Base-by-base conservation (phyloP, 306 rosid species). In the Ormosia semicastrata region DNA sequence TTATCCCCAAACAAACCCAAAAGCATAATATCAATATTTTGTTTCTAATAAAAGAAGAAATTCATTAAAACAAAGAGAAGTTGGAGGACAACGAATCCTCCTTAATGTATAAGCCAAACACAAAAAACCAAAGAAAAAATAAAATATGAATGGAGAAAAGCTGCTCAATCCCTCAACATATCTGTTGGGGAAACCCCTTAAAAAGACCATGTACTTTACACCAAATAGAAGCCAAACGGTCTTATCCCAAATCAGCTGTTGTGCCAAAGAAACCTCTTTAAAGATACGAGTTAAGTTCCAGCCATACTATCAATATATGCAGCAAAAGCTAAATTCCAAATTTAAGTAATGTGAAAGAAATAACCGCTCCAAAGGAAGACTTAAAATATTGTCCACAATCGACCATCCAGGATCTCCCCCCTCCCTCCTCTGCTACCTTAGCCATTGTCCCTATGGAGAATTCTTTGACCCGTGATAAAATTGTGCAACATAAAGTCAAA, bases 1-100 rank as follows among this genome's bases (percentile, higher is more conserved):
- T 63, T 40, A 71, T 57, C 76, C 75, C 76, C 85, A 74, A 72
- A 47, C n/a, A 75, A 70, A 77, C 49, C 54, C 3, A 70, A 41
- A 71, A 43, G 44, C 62, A 79, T 34, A 52, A 53, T 5, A 84
- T 79, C 76, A 73, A 71, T 66, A 73, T 41, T 73, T 53, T 44
- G 8, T 37, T 57, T 46, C 29, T 13, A 30, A 34, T 34, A 17
- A 41, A 60, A 30, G 12, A 10, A 60, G 11, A 60, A 71, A 77
- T 4, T 17, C 10, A 76, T 37, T n/a, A 33, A 62, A 39, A 70
- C 58, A 63, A 39, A 37, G 53, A 50, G 62, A 71, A 54, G 41
- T 64, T 71, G 63, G 69, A 50, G 34, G 86, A 70, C 43, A 70
- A 39, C 8, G 52, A 69, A 68, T 70, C 78, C 50, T 63, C 73